A percentile compares a stretch with the other conserved stretches of the same genome.
Conservation (phyloP, 139 green algal genomes). For the Chlamydomonas eustigma region DNA sequence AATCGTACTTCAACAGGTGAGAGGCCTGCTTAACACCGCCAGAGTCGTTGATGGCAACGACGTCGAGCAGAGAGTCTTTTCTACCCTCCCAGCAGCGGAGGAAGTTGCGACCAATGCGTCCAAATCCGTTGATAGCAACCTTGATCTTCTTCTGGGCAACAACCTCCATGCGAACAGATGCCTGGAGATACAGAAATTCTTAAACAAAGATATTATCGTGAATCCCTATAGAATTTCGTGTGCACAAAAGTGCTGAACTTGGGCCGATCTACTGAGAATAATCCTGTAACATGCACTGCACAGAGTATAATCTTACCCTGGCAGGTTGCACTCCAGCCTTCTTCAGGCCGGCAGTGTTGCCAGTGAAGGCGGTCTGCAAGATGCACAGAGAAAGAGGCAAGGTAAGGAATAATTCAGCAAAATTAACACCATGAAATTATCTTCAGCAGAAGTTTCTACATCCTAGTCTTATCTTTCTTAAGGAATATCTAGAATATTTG, state of each 20-base stretch:
- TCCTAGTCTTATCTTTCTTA: too few species aligned
- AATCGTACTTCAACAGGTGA: slow-evolving; percentile 99
- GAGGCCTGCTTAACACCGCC: slow-evolving; percentile 94
- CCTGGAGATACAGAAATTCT: too few species aligned
- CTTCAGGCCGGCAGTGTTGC: slow-evolving; percentile 34
- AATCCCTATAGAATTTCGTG: too few species aligned
- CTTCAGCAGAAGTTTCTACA: neutral
- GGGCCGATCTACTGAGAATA: too few species aligned
- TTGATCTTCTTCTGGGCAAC: slow-evolving; percentile 83
- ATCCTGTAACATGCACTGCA: too few species aligned
- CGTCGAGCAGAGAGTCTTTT: slow-evolving; percentile 73
- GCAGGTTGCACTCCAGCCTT: slow-evolving; percentile 35
- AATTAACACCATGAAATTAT: neutral
- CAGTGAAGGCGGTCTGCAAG: slow-evolving; percentile 47
- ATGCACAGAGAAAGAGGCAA: neutral
- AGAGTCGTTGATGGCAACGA: slow-evolving; percentile 95
- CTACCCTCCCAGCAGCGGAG: slow-evolving; percentile 85
- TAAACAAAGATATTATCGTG: too few species aligned
- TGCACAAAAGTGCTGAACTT: too few species aligned
- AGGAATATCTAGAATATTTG: too few species aligned
- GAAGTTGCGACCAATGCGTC: slow-evolving; percentile 95
- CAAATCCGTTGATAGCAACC: slow-evolving; percentile 99
- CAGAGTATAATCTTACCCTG: slow-evolving; percentile 25
- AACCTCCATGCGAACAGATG: slow-evolving; percentile 24
- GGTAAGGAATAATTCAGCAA: neutral